Evolutionary conservation across 176 grass and related monocot species (phyloP).

Genomic region (Pontederia paniculata): DNA sequence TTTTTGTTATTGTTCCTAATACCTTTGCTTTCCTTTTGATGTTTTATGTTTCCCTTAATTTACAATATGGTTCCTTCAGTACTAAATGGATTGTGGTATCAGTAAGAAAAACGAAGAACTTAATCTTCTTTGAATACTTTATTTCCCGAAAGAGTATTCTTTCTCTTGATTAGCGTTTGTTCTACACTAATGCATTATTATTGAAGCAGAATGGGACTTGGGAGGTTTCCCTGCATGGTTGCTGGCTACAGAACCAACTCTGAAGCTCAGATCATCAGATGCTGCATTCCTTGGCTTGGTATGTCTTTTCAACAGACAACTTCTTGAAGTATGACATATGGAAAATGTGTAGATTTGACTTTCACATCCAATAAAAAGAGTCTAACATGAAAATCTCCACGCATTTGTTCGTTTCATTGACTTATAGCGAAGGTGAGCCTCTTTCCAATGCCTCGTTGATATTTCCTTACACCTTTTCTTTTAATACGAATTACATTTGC

Average conservation of each 20-base stretch:
- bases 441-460: too few species aligned
- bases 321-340: background rate
- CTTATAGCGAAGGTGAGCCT: too few species aligned
- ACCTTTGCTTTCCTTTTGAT: too few species aligned
- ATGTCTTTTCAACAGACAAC: conserved; percentile 19
- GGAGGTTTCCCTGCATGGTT: conserved; percentile 96
- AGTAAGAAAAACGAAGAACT: background rate
- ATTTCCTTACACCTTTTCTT: too few species aligned
- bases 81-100: background rate
- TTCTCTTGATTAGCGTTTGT: conserved; percentile 5
- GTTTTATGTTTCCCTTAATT: too few species aligned
- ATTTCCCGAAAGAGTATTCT: background rate
- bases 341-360: background rate
- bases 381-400: too few species aligned
- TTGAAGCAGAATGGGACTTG: conserved; percentile 80
- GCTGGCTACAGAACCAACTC: conserved; percentile 65
- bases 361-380: too few species aligned
- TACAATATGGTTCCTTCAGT: too few species aligned
- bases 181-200: conserved; percentile 7
- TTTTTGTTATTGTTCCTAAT: too few species aligned
- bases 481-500: too few species aligned
- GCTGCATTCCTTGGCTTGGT: conserved; percentile 65
- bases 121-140: background rate
- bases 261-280: conserved; percentile 84
- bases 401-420: too few species aligned